Evolutionary conservation across 192 early-diverging fungal genomes (phyloP), one percentile per base, ranked within the genome.

Genomic region (Coemansia sp.): DNA sequence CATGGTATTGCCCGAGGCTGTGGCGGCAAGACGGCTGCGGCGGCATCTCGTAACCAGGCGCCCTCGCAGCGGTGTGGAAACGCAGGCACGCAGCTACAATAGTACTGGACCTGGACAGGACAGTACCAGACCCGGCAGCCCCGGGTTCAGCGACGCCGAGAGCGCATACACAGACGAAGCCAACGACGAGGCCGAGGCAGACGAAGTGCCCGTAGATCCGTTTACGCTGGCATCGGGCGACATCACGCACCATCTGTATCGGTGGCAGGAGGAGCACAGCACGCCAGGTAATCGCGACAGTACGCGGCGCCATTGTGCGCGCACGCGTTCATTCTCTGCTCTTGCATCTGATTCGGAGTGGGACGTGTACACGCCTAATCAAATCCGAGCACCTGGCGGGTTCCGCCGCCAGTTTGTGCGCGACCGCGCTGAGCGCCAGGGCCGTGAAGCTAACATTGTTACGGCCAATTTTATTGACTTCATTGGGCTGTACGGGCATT

Each of bases 391-490:
- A 39, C 95, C 95, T 0, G 95, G 95, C 59, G 90, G 89, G 22
- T 94, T 98, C 73, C 85, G 95, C 41, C 85, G 95, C 19, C 88
- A 93, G 73, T 93, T 94, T 75, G 71, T 97, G 43, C 83, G 85
- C 7, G 81, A 86, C 56, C 86, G 92, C 51, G 92, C 92, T 11
- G 71, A 79, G 24, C 73, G 79, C 32, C 80, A 83, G 59, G 93
- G 91, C 39, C 67, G 77, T 22, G 68, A 67, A 14, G 78, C 67
- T 54, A 89, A 90, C 54, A 85, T 87, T 23, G 74, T 95, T 62
- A 95, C 96, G 6, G 69, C 86, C n/a, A 96, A 90, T 74, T 98
- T 96, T 85, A 85, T 96, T 29, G 96, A 98, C 69, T 96, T 95
- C 66, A 84, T 98, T 59, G 89, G 88, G 20, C 81, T 98, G 64